Evolutionary conservation across 345 rosid species (phyloP).

Genomic region (Brassica cretica): DNA sequence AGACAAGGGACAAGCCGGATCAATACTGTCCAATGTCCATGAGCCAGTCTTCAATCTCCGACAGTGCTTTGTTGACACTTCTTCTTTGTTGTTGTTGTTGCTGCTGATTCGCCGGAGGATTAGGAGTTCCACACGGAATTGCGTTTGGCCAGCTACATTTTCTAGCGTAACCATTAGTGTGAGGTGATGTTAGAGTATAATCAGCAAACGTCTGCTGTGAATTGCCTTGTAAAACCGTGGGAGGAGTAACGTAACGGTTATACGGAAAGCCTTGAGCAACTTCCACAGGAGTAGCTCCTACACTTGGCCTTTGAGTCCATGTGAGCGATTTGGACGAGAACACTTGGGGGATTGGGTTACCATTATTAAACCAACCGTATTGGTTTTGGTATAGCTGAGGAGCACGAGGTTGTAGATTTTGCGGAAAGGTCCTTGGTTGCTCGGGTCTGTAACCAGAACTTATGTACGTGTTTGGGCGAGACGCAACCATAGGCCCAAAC

Average conservation of each 20-base stretch:
- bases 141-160: not conserved
- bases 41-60: conserved; percentile 37
- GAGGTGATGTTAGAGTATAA: not conserved
- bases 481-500: conserved; percentile 16
- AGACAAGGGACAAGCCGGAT: not conserved
- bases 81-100: conserved; percentile 12
- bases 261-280: conserved; percentile 1
- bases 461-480: conserved; percentile 28
- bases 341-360: conserved; percentile 28
- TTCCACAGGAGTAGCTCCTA: not conserved
- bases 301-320: conserved; percentile 1
- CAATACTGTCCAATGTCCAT: conserved; percentile 22
- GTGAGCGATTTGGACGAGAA: conserved; percentile 27
- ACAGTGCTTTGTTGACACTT: not conserved
- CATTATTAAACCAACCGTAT: conserved; percentile 17
- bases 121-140: not conserved
- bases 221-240: not conserved
- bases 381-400: not conserved
- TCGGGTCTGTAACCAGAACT: conserved; percentile 30
- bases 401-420: conserved; percentile 32
- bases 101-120: not conserved
- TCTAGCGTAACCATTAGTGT: not conserved
- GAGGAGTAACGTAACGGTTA: not conserved
- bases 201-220: not conserved
- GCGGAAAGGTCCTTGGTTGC: conserved; percentile 7